phyloP scores from a whole-genome alignment of 1,284 basidiomycete species.

The Tylopilus orsonianus region DNA sequence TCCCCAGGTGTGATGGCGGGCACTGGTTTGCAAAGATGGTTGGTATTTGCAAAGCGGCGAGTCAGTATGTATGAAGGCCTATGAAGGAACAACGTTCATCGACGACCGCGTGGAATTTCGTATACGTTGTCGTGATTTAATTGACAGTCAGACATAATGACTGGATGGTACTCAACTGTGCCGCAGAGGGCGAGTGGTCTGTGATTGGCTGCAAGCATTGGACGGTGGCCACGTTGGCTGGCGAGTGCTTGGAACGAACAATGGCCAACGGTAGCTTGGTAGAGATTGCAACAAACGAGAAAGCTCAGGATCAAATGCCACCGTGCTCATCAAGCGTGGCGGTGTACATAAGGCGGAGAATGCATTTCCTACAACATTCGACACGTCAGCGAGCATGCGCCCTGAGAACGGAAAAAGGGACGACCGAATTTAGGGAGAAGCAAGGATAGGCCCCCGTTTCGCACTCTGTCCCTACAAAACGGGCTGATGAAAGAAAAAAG shows the following conservation, averaged over 20 bases:
- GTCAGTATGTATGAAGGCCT: background rate
- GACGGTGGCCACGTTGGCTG: conserved; percentile 3
- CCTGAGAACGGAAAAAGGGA: conserved; percentile 2
- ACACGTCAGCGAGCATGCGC: conserved; percentile 16
- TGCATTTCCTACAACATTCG: conserved; percentile 5
- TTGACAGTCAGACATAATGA: background rate
- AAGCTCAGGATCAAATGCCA: conserved; percentile 6
- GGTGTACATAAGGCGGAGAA: conserved; percentile 12
- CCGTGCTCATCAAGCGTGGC: conserved; percentile 2
- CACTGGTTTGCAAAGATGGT: too few species aligned
- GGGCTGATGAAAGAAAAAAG: background rate
- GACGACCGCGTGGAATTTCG: conserved; percentile 4
- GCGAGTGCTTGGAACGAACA: background rate
- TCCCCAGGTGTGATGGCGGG: background rate
- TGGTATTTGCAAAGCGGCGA: conserved; percentile 3
- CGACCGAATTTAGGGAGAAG: conserved; percentile 10
- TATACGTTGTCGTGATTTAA: background rate
- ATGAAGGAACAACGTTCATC: too few species aligned
- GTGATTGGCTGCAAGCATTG: conserved; percentile 19
- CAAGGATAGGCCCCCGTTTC: conserved; percentile 20
- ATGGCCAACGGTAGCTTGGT: conserved; percentile 3
- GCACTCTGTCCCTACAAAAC: conserved; percentile 13
- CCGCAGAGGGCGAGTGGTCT: conserved; percentile 2
- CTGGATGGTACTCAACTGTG: background rate
- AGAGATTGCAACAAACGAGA: background rate